phyloP scores from a whole-genome alignment of 2,329 filamentous ascomycete genomes.

The Arthroderma uncinatum region DNA sequence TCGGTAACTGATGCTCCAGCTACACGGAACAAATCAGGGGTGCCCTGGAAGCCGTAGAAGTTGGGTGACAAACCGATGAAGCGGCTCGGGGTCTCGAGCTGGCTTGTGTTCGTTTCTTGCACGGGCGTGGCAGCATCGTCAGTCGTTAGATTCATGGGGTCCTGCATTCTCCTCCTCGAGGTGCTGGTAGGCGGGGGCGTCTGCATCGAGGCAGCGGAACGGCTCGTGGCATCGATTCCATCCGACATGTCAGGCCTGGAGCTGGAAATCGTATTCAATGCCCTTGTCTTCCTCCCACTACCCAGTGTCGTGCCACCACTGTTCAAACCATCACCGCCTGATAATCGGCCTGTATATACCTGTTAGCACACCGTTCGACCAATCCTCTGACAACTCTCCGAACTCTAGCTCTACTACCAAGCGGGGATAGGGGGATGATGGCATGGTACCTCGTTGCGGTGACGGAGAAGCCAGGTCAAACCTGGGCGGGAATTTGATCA shows the following conservation, averaged over 20 bases:
- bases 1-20: conserved; percentile 42
- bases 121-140: conserved; percentile 14
- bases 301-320: background rate
- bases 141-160: conserved; percentile 11
- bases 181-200: conserved; percentile 52
- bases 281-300: conserved; percentile 5
- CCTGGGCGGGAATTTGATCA: conserved; percentile 33
- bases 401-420: background rate
- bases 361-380: background rate
- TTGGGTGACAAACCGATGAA: conserved; percentile 35
- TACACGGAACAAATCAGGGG: conserved; percentile 47
- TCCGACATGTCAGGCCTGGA: conserved; percentile 25
- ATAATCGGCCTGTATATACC: background rate
- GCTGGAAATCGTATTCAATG: conserved; percentile 9
- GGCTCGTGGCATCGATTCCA: conserved; percentile 27
- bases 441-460: background rate
- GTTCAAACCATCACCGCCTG: background rate
- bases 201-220: conserved; percentile 43
- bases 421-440: background rate
- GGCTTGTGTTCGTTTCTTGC: conserved; percentile 14
- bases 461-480: conserved; percentile 26
- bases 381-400: background rate
- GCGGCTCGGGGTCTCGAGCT: conserved; percentile 38
- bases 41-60: conserved; percentile 47
- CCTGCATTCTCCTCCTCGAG: conserved; percentile 38